Evolutionary conservation across 495 filamentous ascomycete genomes (phyloP).

Genomic region (Podospora pseudopauciseta): DNA sequence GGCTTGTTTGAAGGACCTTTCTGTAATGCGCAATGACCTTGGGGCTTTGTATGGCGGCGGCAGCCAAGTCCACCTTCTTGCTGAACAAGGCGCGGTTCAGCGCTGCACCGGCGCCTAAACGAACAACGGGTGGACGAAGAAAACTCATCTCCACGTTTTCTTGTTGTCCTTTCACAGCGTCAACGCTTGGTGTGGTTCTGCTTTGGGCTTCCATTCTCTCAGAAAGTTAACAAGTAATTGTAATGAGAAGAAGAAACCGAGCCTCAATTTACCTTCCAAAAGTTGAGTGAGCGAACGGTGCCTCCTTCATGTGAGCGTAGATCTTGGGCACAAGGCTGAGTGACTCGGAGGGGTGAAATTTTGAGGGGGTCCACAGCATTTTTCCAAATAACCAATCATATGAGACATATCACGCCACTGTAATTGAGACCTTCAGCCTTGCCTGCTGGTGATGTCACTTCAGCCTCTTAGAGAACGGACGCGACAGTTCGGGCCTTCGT

Average conservation of each 20-base stretch:
- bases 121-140: constrained; percentile 79
- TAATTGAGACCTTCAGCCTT: background rate
- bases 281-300: background rate
- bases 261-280: background rate
- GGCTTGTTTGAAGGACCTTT: constrained; percentile 51
- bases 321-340: constrained; percentile 1
- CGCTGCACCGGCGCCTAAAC: constrained; percentile 55
- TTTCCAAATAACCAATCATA: background rate
- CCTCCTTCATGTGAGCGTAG: background rate
- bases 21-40: constrained; percentile 67
- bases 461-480: background rate
- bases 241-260: background rate
- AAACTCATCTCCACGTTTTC: constrained; percentile 33
- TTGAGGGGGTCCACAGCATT: background rate
- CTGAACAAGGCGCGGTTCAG: constrained; percentile 83
- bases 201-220: background rate
- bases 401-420: background rate
- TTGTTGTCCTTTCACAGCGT: constrained; percentile 1
- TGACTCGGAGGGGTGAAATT: background rate
- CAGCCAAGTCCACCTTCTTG: constrained; percentile 67
- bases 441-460: constrained; percentile 1
- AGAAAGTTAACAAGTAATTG: background rate
- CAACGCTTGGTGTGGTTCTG: background rate
- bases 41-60: constrained; percentile 70
- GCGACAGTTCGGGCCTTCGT: background rate